A percentile compares a stretch with the other conserved stretches of the same genome.
phyloP scores from a whole-genome alignment of 306 rosid genomes.

The Arachis stenosperma region DNA sequence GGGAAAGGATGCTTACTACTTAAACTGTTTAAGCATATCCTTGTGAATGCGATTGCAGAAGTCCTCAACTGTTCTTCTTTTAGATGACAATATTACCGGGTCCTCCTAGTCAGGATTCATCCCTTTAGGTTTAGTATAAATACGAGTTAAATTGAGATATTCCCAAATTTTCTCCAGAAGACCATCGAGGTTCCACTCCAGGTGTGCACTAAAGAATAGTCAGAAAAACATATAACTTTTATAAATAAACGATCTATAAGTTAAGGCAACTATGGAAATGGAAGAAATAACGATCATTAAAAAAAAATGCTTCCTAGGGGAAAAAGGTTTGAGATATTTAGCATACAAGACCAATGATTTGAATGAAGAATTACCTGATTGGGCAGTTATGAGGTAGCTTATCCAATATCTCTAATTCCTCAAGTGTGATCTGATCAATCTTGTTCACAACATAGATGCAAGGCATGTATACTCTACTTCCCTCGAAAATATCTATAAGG shows the following conservation, averaged over 20 bases:
- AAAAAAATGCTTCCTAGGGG: background rate
- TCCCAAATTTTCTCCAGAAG: slow-evolving; percentile 95
- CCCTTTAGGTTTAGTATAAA: slow-evolving; percentile 96
- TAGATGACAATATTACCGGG: slow-evolving; percentile 94
- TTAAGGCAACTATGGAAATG: slow-evolving; percentile 6
- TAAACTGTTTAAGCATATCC: slow-evolving; percentile 93
- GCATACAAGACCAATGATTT: background rate
- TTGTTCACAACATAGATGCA: slow-evolving; percentile 96
- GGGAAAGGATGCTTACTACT: slow-evolving; percentile 66
- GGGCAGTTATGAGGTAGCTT: slow-evolving; percentile 98
- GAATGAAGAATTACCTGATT: slow-evolving; percentile 63
- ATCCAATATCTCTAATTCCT: slow-evolving; percentile 97
- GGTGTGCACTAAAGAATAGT: slow-evolving; percentile 76
- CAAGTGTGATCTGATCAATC: slow-evolving; percentile 95
- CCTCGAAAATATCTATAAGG: slow-evolving; percentile 95
- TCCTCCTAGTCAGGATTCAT: slow-evolving; percentile 99
- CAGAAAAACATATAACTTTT: slow-evolving; percentile 27
- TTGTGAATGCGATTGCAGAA: slow-evolving; percentile 91
- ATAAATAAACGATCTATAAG: background rate
- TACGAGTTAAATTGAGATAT: slow-evolving; percentile 86
- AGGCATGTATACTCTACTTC: slow-evolving; percentile 89
- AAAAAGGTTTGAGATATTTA: background rate
- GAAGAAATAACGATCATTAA: background rate
- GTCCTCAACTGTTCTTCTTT: slow-evolving; percentile 85
- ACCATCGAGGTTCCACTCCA: slow-evolving; percentile 99